These are phyloP conservation scores for Lyophyllum semitale DNA, from an alignment of 768 basidiomycete genomes.

Conservation along the genomic window DNA sequence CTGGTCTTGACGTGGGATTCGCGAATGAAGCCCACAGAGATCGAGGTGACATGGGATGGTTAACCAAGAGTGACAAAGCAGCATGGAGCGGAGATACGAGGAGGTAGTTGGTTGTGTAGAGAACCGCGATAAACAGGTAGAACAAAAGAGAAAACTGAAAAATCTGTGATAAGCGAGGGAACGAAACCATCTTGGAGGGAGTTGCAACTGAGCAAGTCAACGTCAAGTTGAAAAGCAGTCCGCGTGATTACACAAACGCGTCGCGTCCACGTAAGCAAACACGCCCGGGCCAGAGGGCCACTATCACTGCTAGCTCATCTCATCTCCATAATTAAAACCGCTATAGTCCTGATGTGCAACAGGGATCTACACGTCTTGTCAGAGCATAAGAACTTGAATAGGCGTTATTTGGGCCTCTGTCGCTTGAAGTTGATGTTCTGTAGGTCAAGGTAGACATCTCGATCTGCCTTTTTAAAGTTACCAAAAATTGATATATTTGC, in stretches of 20 bases:
- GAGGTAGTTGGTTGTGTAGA: constrained; percentile 46
- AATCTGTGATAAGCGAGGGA: constrained; percentile 20
- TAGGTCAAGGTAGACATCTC: too few species aligned
- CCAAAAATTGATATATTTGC: too few species aligned
- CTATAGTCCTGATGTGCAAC: too few species aligned
- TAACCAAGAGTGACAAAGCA: constrained; percentile 25
- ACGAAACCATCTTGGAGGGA: constrained; percentile 1
- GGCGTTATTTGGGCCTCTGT: too few species aligned
- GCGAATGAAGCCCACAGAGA: constrained; percentile 17
- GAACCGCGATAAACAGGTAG: constrained; percentile 40
- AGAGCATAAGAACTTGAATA: too few species aligned
- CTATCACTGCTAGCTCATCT: too few species aligned
- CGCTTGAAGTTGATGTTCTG: too few species aligned
- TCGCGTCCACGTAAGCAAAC: too few species aligned
- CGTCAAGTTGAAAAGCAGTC: background rate
- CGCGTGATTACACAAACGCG: background rate
- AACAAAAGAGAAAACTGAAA: constrained; percentile 29
- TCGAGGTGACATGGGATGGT: constrained; percentile 21
- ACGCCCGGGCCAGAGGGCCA: too few species aligned
- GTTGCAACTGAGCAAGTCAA: background rate
- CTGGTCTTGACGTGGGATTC: constrained; percentile 5
- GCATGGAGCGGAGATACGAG: constrained; percentile 34
- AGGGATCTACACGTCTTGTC: too few species aligned
- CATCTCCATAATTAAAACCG: too few species aligned
- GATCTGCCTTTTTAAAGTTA: too few species aligned